phyloP scores from a whole-genome alignment of 208 protist genomes.

The Trypanosoma cruzi region DNA sequence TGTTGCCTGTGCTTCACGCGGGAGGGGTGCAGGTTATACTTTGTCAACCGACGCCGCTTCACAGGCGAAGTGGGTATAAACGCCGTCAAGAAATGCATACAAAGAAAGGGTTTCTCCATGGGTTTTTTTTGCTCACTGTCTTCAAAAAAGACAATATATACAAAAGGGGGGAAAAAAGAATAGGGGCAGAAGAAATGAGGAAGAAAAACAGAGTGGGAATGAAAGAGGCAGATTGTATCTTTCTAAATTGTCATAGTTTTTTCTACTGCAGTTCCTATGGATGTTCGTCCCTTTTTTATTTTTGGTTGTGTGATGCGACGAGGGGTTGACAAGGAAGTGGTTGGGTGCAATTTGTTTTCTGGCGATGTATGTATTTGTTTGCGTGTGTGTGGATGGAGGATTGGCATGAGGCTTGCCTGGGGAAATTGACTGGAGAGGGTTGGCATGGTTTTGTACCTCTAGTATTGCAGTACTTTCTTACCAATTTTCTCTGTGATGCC shows the following conservation, averaged over 20 bases:
- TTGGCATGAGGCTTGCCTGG: too few species aligned
- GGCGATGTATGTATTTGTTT: background rate
- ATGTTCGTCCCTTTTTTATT: constrained; percentile 19
- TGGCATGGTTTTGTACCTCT: too few species aligned
- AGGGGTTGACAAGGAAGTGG: background rate
- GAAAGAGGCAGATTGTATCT: background rate
- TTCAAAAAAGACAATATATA: background rate
- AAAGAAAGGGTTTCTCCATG: background rate
- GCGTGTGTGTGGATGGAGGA: background rate
- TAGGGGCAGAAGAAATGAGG: background rate
- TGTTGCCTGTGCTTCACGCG: background rate
- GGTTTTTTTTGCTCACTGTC: background rate
- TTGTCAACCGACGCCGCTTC: background rate
- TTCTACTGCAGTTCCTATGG: constrained; percentile 21
- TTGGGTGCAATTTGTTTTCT: background rate
- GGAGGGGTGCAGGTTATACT: background rate
- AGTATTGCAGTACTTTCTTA: too few species aligned
- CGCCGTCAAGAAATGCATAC: too few species aligned
- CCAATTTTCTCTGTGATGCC: too few species aligned
- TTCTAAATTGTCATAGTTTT: background rate
- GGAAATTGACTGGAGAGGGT: too few species aligned
- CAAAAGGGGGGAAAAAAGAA: background rate
- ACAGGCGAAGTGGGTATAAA: background rate
- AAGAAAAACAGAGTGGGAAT: background rate
- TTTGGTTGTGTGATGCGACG: background rate